Evolutionary conservation across 2,329 filamentous ascomycete species (phyloP), one percentile per base, ranked within the genome.

Genomic region (Aspergillus transmontanensis): DNA sequence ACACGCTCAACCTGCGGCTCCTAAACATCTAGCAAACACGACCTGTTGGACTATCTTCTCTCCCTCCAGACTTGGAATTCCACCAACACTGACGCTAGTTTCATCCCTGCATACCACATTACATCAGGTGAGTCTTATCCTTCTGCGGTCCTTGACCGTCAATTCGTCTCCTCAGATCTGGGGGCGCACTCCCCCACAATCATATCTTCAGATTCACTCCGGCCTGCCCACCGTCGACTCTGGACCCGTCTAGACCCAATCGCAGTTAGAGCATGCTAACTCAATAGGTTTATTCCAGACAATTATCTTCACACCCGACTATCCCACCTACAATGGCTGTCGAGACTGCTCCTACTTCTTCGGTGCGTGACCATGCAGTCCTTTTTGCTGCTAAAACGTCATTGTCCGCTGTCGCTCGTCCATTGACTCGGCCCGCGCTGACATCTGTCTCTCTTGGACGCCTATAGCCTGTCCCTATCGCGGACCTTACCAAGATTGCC

Each of bases 401-500:
- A 55, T 64, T 43, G 60, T 58, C 56, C 23, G 53, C 66, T 45
- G 30, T 41, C 46, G 21, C 53, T 46, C 36, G 55, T 28, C 26
- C 46, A 62, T 62, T 60, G 32, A 61, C 7, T 11, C 54, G 5
- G 16, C 23, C 32, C 23, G n/a, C 59, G 59, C 64, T 66, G 23
- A 61, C 59, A 34, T 19, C 45, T 34, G 14, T 48, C 28, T 55
- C 45, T 28, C 4, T 58, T 28, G 23, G 28, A 43, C 48, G 14
- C 14, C 43, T 43, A 63, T 57, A 94, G 91, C 93, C 93, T 64
- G 86, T 96, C 72, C 85, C 91, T 64, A 85, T 89, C 71, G 89
- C 88, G 73, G 86, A 93, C 69, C 87, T 97, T 69, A 91, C 90
- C 82, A 91, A 95, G 82, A 94, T 97, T 77, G 90, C 91, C 71